A percentile compares a stretch with the other conserved stretches of the same genome.
These are phyloP conservation scores for Silene latifolia DNA, from an alignment of 148 eudicot species.

Conservation along the genomic window DNA sequence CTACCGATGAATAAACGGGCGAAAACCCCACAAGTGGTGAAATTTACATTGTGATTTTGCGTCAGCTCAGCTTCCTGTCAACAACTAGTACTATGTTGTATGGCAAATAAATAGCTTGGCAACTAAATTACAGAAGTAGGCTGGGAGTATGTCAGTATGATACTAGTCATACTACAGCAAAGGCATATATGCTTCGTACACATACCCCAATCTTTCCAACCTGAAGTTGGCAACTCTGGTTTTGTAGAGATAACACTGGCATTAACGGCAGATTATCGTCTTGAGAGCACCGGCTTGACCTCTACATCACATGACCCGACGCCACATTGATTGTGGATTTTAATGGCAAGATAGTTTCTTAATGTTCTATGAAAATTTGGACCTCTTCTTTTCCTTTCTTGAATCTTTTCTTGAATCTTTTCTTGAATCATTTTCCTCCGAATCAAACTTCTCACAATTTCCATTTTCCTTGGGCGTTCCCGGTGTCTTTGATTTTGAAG, in stretches of 20 bases:
- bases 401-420: conserved; percentile 31
- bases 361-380: conserved; percentile 19
- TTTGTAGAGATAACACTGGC: background rate
- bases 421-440: conserved; percentile 24
- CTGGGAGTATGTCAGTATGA: background rate
- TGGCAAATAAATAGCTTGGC: background rate
- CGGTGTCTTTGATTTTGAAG: conserved; percentile 29
- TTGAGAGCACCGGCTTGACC: background rate
- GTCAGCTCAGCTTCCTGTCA: background rate
- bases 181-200: background rate
- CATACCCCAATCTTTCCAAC: background rate
- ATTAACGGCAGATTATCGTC: background rate
- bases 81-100: background rate
- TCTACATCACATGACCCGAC: background rate
- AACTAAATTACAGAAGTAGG: background rate
- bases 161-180: too few relatives aligned
- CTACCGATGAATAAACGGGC: too few relatives aligned
- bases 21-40: background rate
- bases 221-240: background rate
- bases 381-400: conserved; percentile 37
- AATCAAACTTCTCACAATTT: background rate
- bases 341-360: background rate
- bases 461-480: conserved; percentile 46
- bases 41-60: conserved; percentile 10
- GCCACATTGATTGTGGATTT: background rate